Conservation (phyloP, 208 protist species). For the Tritrichomonas foetus region DNA sequence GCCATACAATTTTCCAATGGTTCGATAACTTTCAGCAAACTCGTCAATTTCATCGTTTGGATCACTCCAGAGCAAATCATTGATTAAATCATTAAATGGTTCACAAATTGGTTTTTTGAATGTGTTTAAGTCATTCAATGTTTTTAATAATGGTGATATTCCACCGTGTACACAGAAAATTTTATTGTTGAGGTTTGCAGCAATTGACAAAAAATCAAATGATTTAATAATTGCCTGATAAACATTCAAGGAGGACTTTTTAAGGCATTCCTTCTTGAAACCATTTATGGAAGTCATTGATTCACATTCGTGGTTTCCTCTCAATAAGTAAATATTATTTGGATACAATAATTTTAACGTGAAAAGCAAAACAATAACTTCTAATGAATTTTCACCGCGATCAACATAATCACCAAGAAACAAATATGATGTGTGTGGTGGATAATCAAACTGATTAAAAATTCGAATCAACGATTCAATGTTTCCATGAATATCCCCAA, state of each 20-base stretch:
- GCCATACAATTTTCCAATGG: not conserved
- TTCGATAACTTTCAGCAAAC: not conserved
- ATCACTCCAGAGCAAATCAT: not conserved
- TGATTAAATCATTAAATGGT: not conserved
- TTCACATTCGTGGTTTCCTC: constrained; percentile 48
- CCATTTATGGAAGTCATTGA: constrained; percentile 83
- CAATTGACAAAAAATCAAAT: constrained; percentile 73
- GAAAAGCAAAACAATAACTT: not conserved
- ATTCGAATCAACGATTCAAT: not conserved
- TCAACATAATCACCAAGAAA: constrained; percentile 34
- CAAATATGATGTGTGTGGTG: not conserved
- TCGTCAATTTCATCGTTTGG: not conserved
- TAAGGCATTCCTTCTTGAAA: constrained; percentile 75
- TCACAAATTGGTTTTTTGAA: not conserved
- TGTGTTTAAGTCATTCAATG: not conserved
- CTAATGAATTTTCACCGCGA: not conserved
- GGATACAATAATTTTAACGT: not conserved
- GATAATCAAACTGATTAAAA: not conserved
- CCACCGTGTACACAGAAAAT: constrained; percentile 35
- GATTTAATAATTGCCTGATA: constrained; percentile 70
- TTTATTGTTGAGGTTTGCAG: constrained; percentile 59
- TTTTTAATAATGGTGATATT: not conserved
- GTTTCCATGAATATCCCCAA: constrained; percentile 32
- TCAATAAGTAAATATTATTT: not conserved
- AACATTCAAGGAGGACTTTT: constrained; percentile 73